phyloP scores from a whole-genome alignment of 169 alveolate genomes.

The Theileria orientalis region DNA sequence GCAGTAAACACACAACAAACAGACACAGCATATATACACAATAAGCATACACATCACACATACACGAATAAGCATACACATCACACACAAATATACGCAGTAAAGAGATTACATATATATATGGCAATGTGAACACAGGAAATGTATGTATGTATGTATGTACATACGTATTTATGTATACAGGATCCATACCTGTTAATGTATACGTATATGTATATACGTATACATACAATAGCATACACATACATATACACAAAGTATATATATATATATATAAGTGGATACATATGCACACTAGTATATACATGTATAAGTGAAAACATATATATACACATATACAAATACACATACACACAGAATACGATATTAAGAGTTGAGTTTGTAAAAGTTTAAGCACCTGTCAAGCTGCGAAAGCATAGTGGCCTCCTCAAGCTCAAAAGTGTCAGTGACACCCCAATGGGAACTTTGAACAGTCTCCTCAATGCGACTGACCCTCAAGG shows the following conservation, averaged over 20 bases:
- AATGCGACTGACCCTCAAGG: slow-evolving; percentile 45
- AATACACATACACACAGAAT: neutral
- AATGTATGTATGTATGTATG: too few relatives aligned
- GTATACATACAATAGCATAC: neutral
- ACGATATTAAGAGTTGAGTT: neutral
- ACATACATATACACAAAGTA: too few relatives aligned
- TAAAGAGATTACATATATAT: too few relatives aligned
- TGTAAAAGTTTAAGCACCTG: neutral
- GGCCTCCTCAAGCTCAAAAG: slow-evolving; percentile 15
- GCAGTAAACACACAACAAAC: neutral
- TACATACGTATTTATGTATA: too few relatives aligned
- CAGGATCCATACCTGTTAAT: too few relatives aligned
- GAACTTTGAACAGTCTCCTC: slow-evolving; percentile 59
- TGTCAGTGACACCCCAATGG: slow-evolving; percentile 42
- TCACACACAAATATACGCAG: too few relatives aligned
- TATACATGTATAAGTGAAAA: too few relatives aligned
- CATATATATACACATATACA: neutral
- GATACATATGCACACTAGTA: too few relatives aligned
- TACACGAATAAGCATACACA: too few relatives aligned
- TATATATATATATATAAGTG: neutral
- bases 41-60: too few relatives aligned
- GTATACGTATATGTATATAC: too few relatives aligned
- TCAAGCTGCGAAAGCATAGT: slow-evolving; percentile 12
- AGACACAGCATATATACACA: neutral
- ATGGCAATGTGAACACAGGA: too few relatives aligned